Evolutionary conservation across 192 early-diverging fungal genomes (phyloP).

Genomic region (Dispira simplex): DNA sequence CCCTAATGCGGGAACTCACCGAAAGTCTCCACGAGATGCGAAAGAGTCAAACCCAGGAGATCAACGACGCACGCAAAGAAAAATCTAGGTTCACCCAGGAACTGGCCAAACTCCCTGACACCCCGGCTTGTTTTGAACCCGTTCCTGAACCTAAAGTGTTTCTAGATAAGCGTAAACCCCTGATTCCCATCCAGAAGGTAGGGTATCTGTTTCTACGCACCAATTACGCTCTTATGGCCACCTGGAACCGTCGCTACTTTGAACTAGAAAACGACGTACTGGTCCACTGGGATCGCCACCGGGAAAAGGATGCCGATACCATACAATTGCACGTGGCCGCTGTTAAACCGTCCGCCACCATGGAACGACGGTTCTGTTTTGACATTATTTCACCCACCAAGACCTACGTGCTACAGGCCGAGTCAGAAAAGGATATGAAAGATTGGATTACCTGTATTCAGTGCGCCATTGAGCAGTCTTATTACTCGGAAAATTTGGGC

Average conservation of each 20-base stretch:
- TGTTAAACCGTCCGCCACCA: constrained; percentile 39
- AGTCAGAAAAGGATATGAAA: constrained; percentile 44
- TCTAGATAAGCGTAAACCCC: constrained; percentile 21
- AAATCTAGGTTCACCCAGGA: constrained; percentile 17
- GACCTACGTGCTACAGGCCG: constrained; percentile 58
- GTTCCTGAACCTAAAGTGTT: constrained; percentile 1
- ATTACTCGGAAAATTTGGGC: neutral
- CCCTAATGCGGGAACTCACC: constrained; percentile 61
- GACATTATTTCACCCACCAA: constrained; percentile 71
- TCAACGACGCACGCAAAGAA: neutral
- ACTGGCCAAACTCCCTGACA: neutral
- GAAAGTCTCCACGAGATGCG: constrained; percentile 13
- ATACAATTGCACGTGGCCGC: constrained; percentile 62
- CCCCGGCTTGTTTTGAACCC: neutral
- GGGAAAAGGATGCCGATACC: constrained; percentile 34
- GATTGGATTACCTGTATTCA: constrained; percentile 62
- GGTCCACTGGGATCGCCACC: constrained; percentile 29
- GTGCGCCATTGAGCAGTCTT: constrained; percentile 29
- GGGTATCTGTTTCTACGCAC: constrained; percentile 74
- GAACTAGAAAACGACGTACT: constrained; percentile 44
- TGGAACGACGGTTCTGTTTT: constrained; percentile 64
- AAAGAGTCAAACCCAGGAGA: constrained; percentile 8
- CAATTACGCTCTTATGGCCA: constrained; percentile 51
- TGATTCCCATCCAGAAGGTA: constrained; percentile 32
- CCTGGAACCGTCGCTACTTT: constrained; percentile 69